Evolutionary conservation across 441 rosid genomes (phyloP), one percentile per base, ranked within the genome.

Genomic region (Adansonia gregorii): DNA sequence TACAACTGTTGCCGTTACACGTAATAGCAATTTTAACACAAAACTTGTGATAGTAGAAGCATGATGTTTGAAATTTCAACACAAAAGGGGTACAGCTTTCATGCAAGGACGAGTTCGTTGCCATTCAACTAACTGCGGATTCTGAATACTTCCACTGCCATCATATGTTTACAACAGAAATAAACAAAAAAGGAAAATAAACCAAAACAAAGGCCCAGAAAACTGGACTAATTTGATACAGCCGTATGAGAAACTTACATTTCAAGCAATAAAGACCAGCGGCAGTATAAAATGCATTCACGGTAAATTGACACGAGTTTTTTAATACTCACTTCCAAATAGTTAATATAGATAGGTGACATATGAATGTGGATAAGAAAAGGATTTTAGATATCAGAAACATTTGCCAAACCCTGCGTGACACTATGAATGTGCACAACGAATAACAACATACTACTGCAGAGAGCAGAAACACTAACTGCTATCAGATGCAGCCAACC

Each of bases 41-140:
- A 56, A 58, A 10, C 24, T 12, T 10, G n/a, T 4, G 35, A 10
- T 4, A 19, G 24, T 41, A 41, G 48, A n/a, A 19, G 70, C 70
- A 66, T 17, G 70, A 66, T 41, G 48, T 66, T 66, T 4, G 12
- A 66, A 41, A 17, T 67, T 67, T 67, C 31, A 45, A 64, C 67
- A 31, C 11, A 31, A 64, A 64, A 8, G 10, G 6, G 46, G 45
- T 35, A 3, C 0, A 19, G 46, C 67, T 64, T 64, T 35, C 7
- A 64, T 14, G 46, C 45, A 64, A 64, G 46, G 67, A 64, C 8
- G 67, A 31, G 8, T 6, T 4, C 24, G 66, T 14, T 35, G 67
- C 19, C 45, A 6, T 63, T 63, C 67, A 63, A 27, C 9, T 27
- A 31, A 63, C 17, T 63, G 8, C 2, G 4, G 19, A 6, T 31